These are phyloP conservation scores for Colletotrichum liaoningense DNA, from an alignment of 2,329 filamentous ascomycete species.

Conservation along the genomic window DNA sequence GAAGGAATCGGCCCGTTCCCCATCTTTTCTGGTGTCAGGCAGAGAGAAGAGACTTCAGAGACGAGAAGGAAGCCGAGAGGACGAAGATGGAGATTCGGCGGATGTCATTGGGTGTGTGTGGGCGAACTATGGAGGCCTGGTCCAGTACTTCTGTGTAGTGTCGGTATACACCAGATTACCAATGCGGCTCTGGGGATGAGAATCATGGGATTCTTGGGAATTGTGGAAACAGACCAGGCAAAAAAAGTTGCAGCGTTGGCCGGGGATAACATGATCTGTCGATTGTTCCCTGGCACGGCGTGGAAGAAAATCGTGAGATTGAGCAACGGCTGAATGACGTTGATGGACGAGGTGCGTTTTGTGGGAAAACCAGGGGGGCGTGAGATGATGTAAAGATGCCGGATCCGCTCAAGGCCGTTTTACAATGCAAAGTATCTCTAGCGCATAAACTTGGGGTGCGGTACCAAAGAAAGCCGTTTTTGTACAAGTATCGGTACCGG, in stretches of 20 bases:
- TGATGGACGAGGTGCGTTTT: conserved; percentile 12
- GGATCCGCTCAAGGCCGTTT: neutral
- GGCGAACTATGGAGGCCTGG: neutral
- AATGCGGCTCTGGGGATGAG: conserved; percentile 24
- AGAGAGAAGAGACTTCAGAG: neutral
- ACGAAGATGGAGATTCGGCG: conserved; percentile 3
- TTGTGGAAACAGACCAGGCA: conserved; percentile 9
- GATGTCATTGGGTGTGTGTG: neutral
- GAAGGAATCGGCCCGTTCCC: conserved; percentile 32
- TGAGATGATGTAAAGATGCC: conserved; percentile 30
- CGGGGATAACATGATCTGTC: neutral
- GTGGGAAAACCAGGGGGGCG: neutral
- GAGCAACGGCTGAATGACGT: conserved; percentile 25
- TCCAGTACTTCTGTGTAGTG: neutral
- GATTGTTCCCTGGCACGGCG: conserved; percentile 1
- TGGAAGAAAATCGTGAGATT: neutral
- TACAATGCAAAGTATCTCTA: neutral
- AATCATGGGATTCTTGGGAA: conserved; percentile 11
- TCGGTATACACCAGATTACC: neutral
- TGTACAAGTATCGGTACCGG: neutral
- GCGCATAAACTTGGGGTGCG: neutral
- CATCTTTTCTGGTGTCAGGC: conserved; percentile 10
- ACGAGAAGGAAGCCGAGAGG: neutral
- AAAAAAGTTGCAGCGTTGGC: neutral
- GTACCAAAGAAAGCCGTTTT: neutral